Evolutionary conservation across 148 eudicot genomes (phyloP).

Genomic region (Fagopyrum homotropicum): DNA sequence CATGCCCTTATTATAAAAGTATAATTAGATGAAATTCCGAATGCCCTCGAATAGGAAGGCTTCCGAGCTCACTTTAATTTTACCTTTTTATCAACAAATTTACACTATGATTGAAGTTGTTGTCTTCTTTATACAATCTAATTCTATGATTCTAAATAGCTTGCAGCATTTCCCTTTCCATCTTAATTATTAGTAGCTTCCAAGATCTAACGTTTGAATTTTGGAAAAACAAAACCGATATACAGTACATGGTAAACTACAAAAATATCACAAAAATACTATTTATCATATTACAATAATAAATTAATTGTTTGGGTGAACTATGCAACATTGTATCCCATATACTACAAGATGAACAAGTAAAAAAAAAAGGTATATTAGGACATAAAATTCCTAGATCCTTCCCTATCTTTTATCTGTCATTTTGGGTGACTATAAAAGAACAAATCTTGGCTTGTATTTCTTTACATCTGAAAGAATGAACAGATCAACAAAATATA

Average conservation of each 20-base stretch:
- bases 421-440: conserved; percentile 2
- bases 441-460: conserved; percentile 1
- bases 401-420: conserved; percentile 8
- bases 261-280: too few species aligned
- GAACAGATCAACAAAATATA: background rate
- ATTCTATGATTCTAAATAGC: background rate
- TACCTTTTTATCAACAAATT: background rate
- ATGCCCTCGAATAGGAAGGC: too few species aligned
- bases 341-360: conserved; percentile 9
- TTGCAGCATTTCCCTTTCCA: too few species aligned
- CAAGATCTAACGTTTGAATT: too few species aligned
- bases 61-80: too few species aligned
- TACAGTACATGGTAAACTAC: too few species aligned
- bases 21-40: too few species aligned
- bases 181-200: too few species aligned
- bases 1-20: background rate
- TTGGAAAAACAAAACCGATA: too few species aligned
- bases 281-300: too few species aligned
- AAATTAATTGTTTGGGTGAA: too few species aligned
- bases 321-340: background rate
- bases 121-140: background rate
- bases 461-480: conserved; percentile 8
- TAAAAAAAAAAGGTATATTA: background rate
- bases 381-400: background rate
- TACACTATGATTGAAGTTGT: background rate